Percentiles rank a stretch among this genome's conserved stretches.
These are phyloP conservation scores for Fusarium sp. DNA, from an alignment of 2,329 filamentous ascomycete species.

Conservation along the genomic window DNA sequence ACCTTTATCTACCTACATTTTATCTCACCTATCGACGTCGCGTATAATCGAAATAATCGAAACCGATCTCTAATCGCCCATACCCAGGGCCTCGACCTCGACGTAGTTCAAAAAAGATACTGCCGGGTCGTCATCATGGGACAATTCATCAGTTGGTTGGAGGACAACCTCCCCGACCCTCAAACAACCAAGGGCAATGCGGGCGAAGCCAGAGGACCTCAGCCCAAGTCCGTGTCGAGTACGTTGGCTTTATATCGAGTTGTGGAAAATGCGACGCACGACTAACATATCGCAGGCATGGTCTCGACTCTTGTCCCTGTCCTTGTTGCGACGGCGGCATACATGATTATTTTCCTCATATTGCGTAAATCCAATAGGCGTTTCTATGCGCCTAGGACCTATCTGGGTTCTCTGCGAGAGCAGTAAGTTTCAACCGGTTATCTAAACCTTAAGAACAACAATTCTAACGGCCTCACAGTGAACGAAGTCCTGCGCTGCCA, in stretches of 20 bases:
- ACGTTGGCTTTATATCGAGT: neutral
- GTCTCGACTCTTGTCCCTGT: conserved; percentile 66
- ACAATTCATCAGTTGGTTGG: conserved; percentile 54
- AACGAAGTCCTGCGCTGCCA: conserved; percentile 67
- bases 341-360: conserved; percentile 63
- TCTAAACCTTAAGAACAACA: neutral
- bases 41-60: conserved; percentile 9
- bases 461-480: conserved; percentile 50
- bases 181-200: conserved; percentile 21
- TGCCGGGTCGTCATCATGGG: conserved; percentile 48
- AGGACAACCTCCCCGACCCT: conserved; percentile 46
- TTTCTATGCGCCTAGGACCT: conserved; percentile 67
- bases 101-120: conserved; percentile 13
- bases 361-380: conserved; percentile 60
- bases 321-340: conserved; percentile 59
- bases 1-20: neutral
- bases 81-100: conserved; percentile 4
- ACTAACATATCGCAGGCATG: conserved; percentile 48
- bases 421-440: conserved; percentile 53
- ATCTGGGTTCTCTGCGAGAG: conserved; percentile 60
- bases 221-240: conserved; percentile 53
- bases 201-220: conserved; percentile 40
- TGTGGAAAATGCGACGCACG: neutral
- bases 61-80: conserved; percentile 2
- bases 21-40: neutral